Conservation (phyloP, 331 rosid genomes). For the Ulmus americana region DNA sequence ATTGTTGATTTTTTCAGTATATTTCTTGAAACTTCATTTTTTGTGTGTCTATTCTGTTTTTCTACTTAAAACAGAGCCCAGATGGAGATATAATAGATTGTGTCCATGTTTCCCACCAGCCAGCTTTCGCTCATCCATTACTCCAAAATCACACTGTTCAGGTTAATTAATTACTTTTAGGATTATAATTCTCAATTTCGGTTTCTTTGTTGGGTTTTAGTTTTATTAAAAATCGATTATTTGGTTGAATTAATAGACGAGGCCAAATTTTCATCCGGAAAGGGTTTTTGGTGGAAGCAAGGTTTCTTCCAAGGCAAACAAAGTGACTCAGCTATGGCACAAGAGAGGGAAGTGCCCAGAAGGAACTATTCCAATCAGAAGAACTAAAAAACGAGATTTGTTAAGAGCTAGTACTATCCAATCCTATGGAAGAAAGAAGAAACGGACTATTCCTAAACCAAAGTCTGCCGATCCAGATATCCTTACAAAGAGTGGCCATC, state of each 20-base stretch:
- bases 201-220: not conserved
- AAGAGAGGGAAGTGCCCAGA: conserved; percentile 75
- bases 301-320: conserved; percentile 32
- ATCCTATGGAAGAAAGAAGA: conserved; percentile 85
- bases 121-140: conserved; percentile 89
- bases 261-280: conserved; percentile 76
- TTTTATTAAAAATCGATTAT: not conserved
- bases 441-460: conserved; percentile 56
- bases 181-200: not conserved
- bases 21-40: not conserved
- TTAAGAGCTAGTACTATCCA: conserved; percentile 74
- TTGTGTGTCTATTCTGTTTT: too few relatives aligned
- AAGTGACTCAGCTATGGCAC: conserved; percentile 70
- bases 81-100: conserved; percentile 94
- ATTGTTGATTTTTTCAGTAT: not conserved
- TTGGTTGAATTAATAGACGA: conserved; percentile 32
- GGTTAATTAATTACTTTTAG: conserved; percentile 27
- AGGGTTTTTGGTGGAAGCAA: conserved; percentile 69
- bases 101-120: conserved; percentile 68
- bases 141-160: conserved; percentile 88
- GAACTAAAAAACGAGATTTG: conserved; percentile 76
- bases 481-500: conserved; percentile 80
- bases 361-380: conserved; percentile 77
- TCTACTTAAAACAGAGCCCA: conserved; percentile 55
- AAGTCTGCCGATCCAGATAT: conserved; percentile 80